Conservation (phyloP, 192 early-diverging fungal genomes). For the Gryganskiella cystojenkinii region DNA sequence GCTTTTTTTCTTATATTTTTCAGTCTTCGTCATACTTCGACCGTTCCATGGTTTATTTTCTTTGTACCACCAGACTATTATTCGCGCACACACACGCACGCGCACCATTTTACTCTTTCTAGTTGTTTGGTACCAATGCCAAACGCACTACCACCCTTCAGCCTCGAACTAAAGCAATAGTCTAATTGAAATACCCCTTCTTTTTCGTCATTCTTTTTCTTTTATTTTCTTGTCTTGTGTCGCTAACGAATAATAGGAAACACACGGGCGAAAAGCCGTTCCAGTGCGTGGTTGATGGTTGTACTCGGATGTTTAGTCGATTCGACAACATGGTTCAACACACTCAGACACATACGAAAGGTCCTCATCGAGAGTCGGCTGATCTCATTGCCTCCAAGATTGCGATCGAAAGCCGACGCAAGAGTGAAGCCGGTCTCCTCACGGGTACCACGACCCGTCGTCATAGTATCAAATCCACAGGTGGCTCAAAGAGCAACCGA, state of each 20-base stretch:
- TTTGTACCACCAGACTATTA: too few relatives aligned
- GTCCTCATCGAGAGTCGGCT: slow-evolving; percentile 20
- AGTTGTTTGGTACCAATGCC: too few relatives aligned
- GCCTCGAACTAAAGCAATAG: not conserved
- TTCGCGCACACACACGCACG: too few relatives aligned
- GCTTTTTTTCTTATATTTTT: too few relatives aligned
- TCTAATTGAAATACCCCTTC: not conserved
- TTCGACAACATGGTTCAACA: slow-evolving; percentile 90
- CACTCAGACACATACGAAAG: slow-evolving; percentile 72
- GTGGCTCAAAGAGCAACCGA: slow-evolving; percentile 6
- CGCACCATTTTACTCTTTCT: too few relatives aligned
- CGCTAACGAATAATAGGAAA: too few relatives aligned
- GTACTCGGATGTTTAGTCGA: slow-evolving; percentile 74
- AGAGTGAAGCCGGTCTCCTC: slow-evolving; percentile 43
- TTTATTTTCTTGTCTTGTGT: not conserved
- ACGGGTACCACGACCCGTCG: not conserved
- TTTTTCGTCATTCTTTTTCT: not conserved
- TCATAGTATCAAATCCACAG: slow-evolving; percentile 9
- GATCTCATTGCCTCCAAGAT: slow-evolving; percentile 37
- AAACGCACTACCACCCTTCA: too few relatives aligned
- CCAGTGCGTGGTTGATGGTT: slow-evolving; percentile 73
- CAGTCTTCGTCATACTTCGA: too few relatives aligned
- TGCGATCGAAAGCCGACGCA: slow-evolving; percentile 41
- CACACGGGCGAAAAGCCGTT: slow-evolving; percentile 64
- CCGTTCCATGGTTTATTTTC: too few relatives aligned